Conservation (phyloP, 371 early-diverging fungal species). For the Dichotomocladium elegans region DNA sequence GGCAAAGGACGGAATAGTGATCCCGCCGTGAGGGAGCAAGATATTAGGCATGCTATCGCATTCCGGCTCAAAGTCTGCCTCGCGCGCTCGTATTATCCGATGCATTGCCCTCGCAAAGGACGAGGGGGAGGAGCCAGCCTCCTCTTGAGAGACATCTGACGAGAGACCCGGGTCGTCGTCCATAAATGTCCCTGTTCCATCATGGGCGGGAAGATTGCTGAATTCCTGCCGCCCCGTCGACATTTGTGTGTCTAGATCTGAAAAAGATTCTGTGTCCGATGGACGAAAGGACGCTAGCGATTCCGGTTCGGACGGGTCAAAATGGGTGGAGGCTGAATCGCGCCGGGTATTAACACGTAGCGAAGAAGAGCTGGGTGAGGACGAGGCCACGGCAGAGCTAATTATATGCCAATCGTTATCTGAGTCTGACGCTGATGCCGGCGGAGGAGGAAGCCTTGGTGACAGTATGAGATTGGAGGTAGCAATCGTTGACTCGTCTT, state of each 20-base stretch:
- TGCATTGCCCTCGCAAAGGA: constrained; percentile 17
- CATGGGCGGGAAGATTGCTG: constrained; percentile 36
- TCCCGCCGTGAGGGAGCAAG: constrained; percentile 28
- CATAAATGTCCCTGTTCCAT: constrained; percentile 43
- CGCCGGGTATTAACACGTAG: constrained; percentile 7
- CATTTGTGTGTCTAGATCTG: constrained; percentile 15
- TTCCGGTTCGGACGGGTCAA: constrained; percentile 29
- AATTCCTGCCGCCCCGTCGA: constrained; percentile 10
- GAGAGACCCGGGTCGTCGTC: constrained; percentile 14
- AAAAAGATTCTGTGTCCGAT: constrained; percentile 35
- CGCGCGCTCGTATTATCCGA: constrained; percentile 10
- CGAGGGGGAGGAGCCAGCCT: constrained; percentile 11
- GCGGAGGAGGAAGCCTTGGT: constrained; percentile 4
- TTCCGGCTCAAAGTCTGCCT: constrained; percentile 16
- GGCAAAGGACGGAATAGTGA: constrained; percentile 29
- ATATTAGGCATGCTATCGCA: constrained; percentile 31
- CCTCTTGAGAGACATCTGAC: constrained; percentile 18
- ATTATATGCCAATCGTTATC: constrained; percentile 50
- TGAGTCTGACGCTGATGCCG: constrained; percentile 24
- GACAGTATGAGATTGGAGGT: constrained; percentile 9
- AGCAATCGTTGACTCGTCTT: too few relatives aligned
- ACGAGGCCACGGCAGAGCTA: too few relatives aligned
- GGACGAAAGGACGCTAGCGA: constrained; percentile 30
- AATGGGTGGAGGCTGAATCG: constrained; percentile 10
- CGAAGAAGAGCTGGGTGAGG: too few relatives aligned